These are phyloP conservation scores for Bruguiera sexangula DNA, from an alignment of 345 rosid genomes.

Conservation along the genomic window DNA sequence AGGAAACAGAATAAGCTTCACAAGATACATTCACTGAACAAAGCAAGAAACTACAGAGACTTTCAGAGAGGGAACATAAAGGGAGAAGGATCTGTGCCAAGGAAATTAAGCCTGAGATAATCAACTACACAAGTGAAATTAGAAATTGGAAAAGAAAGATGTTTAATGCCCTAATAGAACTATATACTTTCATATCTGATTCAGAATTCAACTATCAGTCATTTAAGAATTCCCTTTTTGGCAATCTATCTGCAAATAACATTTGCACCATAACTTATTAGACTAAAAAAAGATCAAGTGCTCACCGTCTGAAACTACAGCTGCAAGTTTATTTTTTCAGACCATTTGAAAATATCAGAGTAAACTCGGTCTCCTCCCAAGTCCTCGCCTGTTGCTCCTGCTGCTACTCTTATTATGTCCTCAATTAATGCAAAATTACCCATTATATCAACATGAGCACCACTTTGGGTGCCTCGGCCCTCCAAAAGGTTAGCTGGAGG, in stretches of 20 bases:
- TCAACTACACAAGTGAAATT: not conserved
- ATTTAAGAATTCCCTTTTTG: not conserved
- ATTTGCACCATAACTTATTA: not conserved
- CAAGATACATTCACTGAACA: too few species aligned
- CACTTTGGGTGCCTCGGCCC: slow-evolving; percentile 90
- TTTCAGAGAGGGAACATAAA: too few species aligned
- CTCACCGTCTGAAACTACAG: slow-evolving; percentile 40
- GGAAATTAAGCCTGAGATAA: not conserved
- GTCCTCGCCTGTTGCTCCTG: slow-evolving; percentile 80
- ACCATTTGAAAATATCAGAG: slow-evolving; percentile 82
- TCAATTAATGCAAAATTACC: slow-evolving; percentile 91
- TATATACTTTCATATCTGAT: not conserved
- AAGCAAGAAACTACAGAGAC: too few species aligned
- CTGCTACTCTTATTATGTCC: slow-evolving; percentile 74
- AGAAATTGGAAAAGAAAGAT: not conserved
- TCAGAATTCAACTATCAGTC: not conserved
- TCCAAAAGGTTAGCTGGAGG: slow-evolving; percentile 85
- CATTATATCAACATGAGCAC: slow-evolving; percentile 90
- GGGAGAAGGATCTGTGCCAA: too few species aligned
- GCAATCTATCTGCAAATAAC: not conserved
- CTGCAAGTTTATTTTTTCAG: slow-evolving; percentile 60
- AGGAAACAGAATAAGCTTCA: too few species aligned
- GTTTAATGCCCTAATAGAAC: not conserved
- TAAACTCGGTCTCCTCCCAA: slow-evolving; percentile 76
- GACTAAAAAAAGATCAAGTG: not conserved